Conservation (phyloP, 1,139 yeast species). For the Lodderomyces beijingensis region DNA sequence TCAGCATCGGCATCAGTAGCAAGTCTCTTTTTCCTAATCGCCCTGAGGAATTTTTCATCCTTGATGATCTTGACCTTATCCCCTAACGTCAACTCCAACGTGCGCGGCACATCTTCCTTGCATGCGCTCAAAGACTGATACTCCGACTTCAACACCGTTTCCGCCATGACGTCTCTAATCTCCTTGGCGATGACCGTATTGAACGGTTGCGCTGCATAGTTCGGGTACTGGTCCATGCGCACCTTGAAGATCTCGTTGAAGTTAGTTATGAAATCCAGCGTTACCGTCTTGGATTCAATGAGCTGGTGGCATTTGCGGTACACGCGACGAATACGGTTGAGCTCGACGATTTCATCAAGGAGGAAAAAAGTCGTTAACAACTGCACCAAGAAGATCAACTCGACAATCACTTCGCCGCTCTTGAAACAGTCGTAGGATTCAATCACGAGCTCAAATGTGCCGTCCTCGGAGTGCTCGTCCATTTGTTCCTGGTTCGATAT, state of each 20-base stretch:
- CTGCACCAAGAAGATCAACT: constrained; percentile 51
- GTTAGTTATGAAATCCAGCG: constrained; percentile 28
- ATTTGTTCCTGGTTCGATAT: constrained; percentile 14
- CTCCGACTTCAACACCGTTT: constrained; percentile 53
- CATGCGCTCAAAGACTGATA: constrained; percentile 44
- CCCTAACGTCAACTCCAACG: constrained; percentile 25
- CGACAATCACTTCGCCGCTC: constrained; percentile 55
- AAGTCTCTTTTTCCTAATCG: constrained; percentile 50
- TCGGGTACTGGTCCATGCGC: constrained; percentile 42
- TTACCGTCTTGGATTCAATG: constrained; percentile 39
- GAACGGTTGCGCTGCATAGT: constrained; percentile 22
- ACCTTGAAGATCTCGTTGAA: constrained; percentile 27
- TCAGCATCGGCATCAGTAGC: constrained; percentile 16
- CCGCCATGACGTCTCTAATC: constrained; percentile 40
- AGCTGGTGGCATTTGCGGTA: constrained; percentile 45
- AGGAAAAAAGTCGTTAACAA: constrained; percentile 41
- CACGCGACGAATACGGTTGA: constrained; percentile 38
- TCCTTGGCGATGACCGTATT: constrained; percentile 7
- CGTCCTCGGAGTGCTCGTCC: constrained; percentile 36
- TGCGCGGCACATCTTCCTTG: constrained; percentile 15
- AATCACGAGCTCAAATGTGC: constrained; percentile 38
- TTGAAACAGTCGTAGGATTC: constrained; percentile 61
- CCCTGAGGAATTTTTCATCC: constrained; percentile 55
- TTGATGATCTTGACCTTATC: constrained; percentile 39
- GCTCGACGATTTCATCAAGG: constrained; percentile 24